Percentiles rank a stretch among this genome's conserved stretches.
Conservation (phyloP, 2,329 filamentous ascomycete genomes). For the Microsporum ferrugineum region DNA sequence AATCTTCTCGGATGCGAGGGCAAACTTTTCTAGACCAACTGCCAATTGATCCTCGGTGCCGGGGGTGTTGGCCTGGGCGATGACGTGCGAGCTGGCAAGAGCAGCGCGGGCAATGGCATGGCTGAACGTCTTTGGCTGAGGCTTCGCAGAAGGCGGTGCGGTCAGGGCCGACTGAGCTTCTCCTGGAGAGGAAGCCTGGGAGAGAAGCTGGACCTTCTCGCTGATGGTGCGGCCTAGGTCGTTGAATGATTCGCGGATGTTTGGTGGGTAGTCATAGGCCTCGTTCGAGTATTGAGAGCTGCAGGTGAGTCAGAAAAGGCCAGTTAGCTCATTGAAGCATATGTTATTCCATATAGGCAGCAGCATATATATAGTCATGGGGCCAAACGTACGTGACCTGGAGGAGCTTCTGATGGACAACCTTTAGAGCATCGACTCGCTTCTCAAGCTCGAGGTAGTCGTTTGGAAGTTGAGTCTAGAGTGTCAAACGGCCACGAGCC, state of each 20-base stretch:
- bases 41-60: constrained; percentile 74
- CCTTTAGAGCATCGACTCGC: constrained; percentile 92
- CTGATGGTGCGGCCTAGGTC: constrained; percentile 90
- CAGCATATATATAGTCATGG: not conserved
- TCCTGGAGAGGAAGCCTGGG: constrained; percentile 69
- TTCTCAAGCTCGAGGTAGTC: constrained; percentile 99
- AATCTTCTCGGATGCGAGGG: constrained; percentile 81
- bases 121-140: constrained; percentile 96
- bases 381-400: constrained; percentile 65
- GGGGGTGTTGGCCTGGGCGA: constrained; percentile 72
- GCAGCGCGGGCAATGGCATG: constrained; percentile 90
- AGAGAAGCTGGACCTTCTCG: constrained; percentile 87
- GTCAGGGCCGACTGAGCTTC: constrained; percentile 92
- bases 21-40: constrained; percentile 88
- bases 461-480: constrained; percentile 81
- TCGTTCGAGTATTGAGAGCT: constrained; percentile 90
- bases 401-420: constrained; percentile 93
- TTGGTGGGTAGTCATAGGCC: constrained; percentile 84
- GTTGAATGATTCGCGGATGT: constrained; percentile 95
- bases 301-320: constrained; percentile 6
- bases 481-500: not conserved
- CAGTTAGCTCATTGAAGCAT: not conserved
- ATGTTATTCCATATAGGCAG: not conserved
- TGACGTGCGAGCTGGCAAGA: constrained; percentile 71
- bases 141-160: constrained; percentile 78